A percentile compares a stretch with the other conserved stretches of the same genome.
phyloP scores from a whole-genome alignment of 2,329 filamentous ascomycete genomes.

The Pseudogymnoascus sp. region DNA sequence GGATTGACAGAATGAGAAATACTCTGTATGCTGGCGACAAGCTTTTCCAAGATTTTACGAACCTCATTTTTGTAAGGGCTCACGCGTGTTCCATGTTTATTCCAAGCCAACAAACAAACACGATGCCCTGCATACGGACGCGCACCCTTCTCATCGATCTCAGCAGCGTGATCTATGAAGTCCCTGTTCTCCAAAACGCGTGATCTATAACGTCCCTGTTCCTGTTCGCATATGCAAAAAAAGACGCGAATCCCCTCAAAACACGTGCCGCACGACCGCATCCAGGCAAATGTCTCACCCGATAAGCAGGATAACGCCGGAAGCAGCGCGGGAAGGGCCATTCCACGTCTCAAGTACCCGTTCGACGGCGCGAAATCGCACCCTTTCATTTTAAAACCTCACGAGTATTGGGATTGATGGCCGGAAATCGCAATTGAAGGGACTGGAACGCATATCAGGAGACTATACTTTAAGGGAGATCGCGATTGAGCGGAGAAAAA shows the following conservation, averaged over 20 bases:
- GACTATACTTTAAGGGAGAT: not conserved
- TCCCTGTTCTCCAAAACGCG: not conserved
- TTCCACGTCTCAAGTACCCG: not conserved
- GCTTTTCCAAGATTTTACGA: not conserved
- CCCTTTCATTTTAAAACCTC: not conserved
- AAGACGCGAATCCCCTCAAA: not conserved
- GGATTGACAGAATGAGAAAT: not conserved
- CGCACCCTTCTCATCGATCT: not conserved
- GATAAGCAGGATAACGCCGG: slow-evolving; percentile 9
- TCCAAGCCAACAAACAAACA: not conserved
- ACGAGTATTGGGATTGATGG: not conserved
- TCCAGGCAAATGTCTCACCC: not conserved
- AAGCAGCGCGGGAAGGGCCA: slow-evolving; percentile 8
- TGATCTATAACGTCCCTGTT: slow-evolving; percentile 6
- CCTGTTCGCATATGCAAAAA: not conserved
- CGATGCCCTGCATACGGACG: slow-evolving; percentile 1
- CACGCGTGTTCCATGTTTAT: slow-evolving; percentile 9
- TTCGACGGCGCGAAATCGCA: not conserved
- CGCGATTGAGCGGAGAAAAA: not conserved
- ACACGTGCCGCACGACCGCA: not conserved
- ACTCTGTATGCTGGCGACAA: not conserved
- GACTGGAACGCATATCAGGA: not conserved
- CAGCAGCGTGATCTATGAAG: not conserved
- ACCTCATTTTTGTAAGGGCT: not conserved
- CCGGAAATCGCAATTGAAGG: not conserved